Base-by-base conservation (phyloP, 768 basidiomycete genomes). In the Cubamyces lactineus region DNA sequence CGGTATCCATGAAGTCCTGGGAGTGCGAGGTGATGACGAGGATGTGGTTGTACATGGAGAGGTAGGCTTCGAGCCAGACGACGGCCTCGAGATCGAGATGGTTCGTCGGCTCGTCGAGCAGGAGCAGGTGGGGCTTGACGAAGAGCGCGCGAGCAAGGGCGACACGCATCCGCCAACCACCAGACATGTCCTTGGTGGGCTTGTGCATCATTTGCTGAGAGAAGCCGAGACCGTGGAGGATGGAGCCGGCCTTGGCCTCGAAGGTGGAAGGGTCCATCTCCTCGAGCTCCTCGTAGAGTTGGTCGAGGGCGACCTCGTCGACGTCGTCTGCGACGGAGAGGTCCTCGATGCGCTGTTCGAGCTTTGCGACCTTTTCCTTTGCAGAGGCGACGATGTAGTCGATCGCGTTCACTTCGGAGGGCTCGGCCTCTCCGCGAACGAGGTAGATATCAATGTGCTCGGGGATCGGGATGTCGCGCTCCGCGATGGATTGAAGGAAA, bases 151-250 rank as follows among this genome's bases (percentile, higher is more conserved):
- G 84, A 38, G 96, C 96, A 41, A 99, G 89, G 15, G 96, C 91
- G 57, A 99, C 96, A 74, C 96, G 87, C 96, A 99, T 99, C 53
- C 96, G 85, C 96, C 96, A 99, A 69, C 96, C 96, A 84, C 96
- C 96, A 70, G 87, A 89, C 96, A 99, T 99, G 74, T 99, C 96
- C 78, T 94, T 96, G 30, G 96, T 99, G 3, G 95, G 91, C 75
- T 89, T 92, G 75, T 84, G 84, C 96, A 98, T 97, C 96, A 98
- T 98, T 56, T 79, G 73, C 69, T 83, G 84, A 50, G 82, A 81
- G 79, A 99, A 99, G 16, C 96, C 96, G 41, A 99, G 86, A 86
- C 96, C 97, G 70, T 96, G 92, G n/a, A 98, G 84, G 68, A 99
- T 96, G 67, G 91, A 91, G 54, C 90, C 91, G 1, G 97, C 96